Conservation (phyloP, 1,284 basidiomycete species). For the Pulveroboletus sp. region DNA sequence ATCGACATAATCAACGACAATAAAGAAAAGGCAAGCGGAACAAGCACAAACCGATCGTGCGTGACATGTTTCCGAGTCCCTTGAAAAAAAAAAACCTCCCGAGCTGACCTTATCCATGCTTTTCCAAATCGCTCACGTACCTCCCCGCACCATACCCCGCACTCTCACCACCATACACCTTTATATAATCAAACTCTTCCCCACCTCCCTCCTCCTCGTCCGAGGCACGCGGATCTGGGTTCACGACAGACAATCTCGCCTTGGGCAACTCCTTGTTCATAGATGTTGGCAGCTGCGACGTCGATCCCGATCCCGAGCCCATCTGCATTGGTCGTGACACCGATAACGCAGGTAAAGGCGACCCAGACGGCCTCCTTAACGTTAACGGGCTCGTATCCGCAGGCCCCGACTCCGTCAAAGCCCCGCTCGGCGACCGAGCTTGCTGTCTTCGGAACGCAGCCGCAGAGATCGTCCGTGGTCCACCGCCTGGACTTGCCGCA, state of each 20-base stretch:
- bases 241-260: slow-evolving; percentile 30
- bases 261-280: slow-evolving; percentile 28
- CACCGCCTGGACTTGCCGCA: slow-evolving; percentile 12
- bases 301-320: background rate
- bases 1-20: slow-evolving; percentile 6
- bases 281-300: slow-evolving; percentile 38
- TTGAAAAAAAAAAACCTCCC: background rate
- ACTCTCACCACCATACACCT: slow-evolving; percentile 45
- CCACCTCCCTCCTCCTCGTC: slow-evolving; percentile 46
- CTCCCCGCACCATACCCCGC: slow-evolving; percentile 29
- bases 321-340: background rate
- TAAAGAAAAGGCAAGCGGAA: background rate
- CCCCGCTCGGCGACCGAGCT: slow-evolving; percentile 37
- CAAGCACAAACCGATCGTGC: background rate
- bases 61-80: background rate
- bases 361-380: slow-evolving; percentile 38
- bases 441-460: slow-evolving; percentile 69
- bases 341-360: slow-evolving; percentile 9
- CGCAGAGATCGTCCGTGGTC: slow-evolving; percentile 63
- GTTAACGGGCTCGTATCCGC: slow-evolving; percentile 50
- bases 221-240: slow-evolving; percentile 29
- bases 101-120: background rate
- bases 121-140: slow-evolving; percentile 35
- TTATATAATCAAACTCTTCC: slow-evolving; percentile 54
- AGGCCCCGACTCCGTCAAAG: slow-evolving; percentile 15